phyloP scores from a whole-genome alignment of 2,329 filamentous ascomycete species.

The Colletotrichum sp. region DNA sequence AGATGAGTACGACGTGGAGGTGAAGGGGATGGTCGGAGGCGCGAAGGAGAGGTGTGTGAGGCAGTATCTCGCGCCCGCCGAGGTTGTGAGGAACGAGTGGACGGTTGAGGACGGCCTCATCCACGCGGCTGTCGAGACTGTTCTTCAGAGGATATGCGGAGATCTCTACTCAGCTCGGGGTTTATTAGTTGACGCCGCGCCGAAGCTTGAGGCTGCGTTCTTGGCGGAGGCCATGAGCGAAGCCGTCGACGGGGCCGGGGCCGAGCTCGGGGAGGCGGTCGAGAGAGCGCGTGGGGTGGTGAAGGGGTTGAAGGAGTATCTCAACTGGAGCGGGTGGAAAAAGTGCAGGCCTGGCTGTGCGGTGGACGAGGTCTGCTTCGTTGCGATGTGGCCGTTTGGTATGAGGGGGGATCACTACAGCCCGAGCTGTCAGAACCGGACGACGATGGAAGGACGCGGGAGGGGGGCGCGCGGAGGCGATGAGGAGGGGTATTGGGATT shows the following conservation, averaged over 20 bases:
- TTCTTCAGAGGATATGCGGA: constrained; percentile 44
- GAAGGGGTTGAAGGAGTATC: constrained; percentile 45
- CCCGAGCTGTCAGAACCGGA: constrained; percentile 16
- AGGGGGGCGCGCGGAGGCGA: background rate
- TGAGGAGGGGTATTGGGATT: background rate
- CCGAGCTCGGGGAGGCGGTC: background rate
- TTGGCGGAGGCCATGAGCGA: background rate
- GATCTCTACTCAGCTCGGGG: background rate
- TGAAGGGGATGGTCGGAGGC: constrained; percentile 31
- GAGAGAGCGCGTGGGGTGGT: constrained; percentile 18
- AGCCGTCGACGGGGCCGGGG: background rate
- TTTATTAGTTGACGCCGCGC: background rate
- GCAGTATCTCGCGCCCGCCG: constrained; percentile 45
- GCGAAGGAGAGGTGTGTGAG: constrained; percentile 52
- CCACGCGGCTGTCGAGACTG: constrained; percentile 44
- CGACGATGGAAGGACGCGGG: background rate
- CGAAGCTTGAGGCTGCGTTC: background rate
- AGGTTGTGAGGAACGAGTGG: constrained; percentile 26
- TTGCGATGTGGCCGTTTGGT: constrained; percentile 71
- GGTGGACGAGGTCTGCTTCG: constrained; percentile 59
- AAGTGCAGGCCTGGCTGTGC: constrained; percentile 54
- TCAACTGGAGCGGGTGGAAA: constrained; percentile 68
- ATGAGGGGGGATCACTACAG: constrained; percentile 55
- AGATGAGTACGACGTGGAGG: constrained; percentile 1
- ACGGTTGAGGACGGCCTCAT: constrained; percentile 51